Base-by-base conservation (phyloP, 225 moss, liverwort and hornwort species). In the Thuidium tamariscinum region DNA sequence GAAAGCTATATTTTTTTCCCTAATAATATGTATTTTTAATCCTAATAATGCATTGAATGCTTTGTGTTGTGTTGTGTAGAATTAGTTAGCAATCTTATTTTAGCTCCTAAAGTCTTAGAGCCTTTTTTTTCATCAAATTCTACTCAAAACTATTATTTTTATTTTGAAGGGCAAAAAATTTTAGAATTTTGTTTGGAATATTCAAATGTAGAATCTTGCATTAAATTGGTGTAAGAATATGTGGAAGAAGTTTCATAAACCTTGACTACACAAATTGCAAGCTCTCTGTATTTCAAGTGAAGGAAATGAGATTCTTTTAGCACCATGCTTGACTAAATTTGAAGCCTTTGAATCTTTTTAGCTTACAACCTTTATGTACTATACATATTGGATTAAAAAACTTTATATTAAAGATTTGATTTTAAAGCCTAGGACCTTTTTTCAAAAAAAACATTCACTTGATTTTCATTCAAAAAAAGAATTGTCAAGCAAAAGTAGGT, bases 101-200 rank as follows among this genome's bases (percentile, higher is more conserved):
- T 36, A 14, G 41, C 2, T 1, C 0, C 0, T 12, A 16, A 70
- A 42, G 15, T 26, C 1, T 1, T 0, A 3, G 4, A 5, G 16
- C 1, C 27, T 16, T 37, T 67, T 13, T 20, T 16, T 16, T 16
- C 16, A 42, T 27, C 2, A 16, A 42, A 70, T 27, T 42, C 9
- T 2, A 9, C 44, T 44, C 2, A 27, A 44, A 42, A 42, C 2
- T 44, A 0, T 42, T 15, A 27, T 70, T 42, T 44, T 1, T 14
- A 42, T 5, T 44, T 2, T 9, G 27, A 10, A 70, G 16, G 16
- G 16, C 5, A 70, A 3, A 42, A 23, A 15, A 5, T 0, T 63
- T 69, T 13, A 27, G 16, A 70, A 57, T 22, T 7, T 1, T 7
- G 22, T 23, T 51, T 8, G 51, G 13, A 11, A 51, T 51, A 51